Evolutionary conservation across 1,139 yeast genomes (phyloP), one percentile per base, ranked within the genome.

Genomic region (Lodderomyces jiufengensis): DNA sequence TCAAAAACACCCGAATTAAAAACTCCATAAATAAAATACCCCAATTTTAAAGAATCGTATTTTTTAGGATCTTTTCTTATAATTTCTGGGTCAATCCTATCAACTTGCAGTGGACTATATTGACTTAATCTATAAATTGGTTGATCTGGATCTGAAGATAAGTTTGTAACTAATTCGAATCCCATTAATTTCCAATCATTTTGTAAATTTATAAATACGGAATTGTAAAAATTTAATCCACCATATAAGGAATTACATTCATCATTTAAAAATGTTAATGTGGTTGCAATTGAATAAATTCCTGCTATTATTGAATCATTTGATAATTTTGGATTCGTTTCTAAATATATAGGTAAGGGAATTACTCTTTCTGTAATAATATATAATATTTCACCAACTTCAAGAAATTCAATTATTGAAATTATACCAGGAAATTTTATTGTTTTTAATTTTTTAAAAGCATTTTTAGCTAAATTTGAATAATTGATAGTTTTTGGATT

Each of bases 141-240:
- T 38, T 66, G 73, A 38, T 75, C 76, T 3, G 75, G 72, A 40
- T 77, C 82, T 1, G 71, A 60, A 16, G 61, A 62, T 38, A 69
- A 50, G 43, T 70, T 76, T 2, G 83, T 71, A 38, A 84, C 67
- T 4, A 84, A 57, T 55, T 90, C 97, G 49, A 88, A 77, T 1
- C 96, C 96, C 45, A 85, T 84, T 18, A 90, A 55, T 41, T 80
- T 83, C 94, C 95, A 86, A 50, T 85, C 95, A 7, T 96, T 95
- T 15, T 69, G 73, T 10, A 44, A 45, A 38, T 75, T 83, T 10
- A 86, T 78, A 55, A 61, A 87, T 1, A 90, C 70, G 0, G 85
- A 74, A 28, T 73, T 69, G 21, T 63, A 49, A 9, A 54, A 38
- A 43, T 75, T 69, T 26, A 88, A 50, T 41, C 79, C 78, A 2